Conservation (phyloP, 306 rosid species). For the Mimosa pudica region DNA sequence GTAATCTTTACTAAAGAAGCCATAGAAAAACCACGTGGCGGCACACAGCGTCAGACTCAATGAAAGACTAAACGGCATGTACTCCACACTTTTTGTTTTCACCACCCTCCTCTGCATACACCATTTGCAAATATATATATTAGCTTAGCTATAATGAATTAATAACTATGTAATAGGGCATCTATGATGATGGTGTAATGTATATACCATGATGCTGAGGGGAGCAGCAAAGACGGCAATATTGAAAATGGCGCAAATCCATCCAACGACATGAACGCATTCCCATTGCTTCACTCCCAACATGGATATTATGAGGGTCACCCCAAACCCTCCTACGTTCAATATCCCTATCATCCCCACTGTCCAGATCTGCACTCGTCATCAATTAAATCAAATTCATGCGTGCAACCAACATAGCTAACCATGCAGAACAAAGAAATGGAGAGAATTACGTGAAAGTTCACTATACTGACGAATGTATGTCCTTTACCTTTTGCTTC, state of each 20-base stretch:
- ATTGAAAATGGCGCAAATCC: slow-evolving; percentile 61
- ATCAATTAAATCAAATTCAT: too few relatives aligned
- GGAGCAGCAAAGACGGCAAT: slow-evolving; percentile 77
- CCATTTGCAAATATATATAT: too few relatives aligned
- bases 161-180: too few relatives aligned
- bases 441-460: too few relatives aligned
- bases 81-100: slow-evolving; percentile 66
- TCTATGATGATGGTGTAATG: too few relatives aligned
- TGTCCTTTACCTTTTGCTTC: background rate
- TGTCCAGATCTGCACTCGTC: too few relatives aligned
- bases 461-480: too few relatives aligned
- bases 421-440: too few relatives aligned
- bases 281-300: slow-evolving; percentile 29
- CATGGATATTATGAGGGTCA: too few relatives aligned
- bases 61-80: slow-evolving; percentile 70
- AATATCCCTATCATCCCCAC: too few relatives aligned
- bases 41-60: slow-evolving; percentile 60
- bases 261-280: slow-evolving; percentile 53
- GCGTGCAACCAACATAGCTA: too few relatives aligned
- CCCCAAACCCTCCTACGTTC: too few relatives aligned
- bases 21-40: slow-evolving; percentile 72
- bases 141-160: background rate
- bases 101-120: slow-evolving; percentile 62
- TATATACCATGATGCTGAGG: slow-evolving; percentile 59
- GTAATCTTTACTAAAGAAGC: slow-evolving; percentile 53